A percentile compares a stretch with the other conserved stretches of the same genome.
Evolutionary conservation across 768 basidiomycete species (phyloP).

Genomic region (Serendipita sp.): DNA sequence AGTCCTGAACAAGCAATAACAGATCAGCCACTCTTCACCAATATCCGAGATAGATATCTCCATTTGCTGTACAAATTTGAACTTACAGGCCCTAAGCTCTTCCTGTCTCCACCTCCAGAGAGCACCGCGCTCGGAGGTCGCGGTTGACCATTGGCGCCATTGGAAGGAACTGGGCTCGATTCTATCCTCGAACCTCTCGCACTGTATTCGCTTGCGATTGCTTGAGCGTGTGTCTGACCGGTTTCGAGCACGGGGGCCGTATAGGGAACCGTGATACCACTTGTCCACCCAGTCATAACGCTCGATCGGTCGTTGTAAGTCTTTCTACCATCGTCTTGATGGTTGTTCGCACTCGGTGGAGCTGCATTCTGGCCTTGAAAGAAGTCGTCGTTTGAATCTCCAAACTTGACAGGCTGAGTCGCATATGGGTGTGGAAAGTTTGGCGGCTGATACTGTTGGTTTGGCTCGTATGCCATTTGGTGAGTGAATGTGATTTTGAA

Average conservation of each 20-base stretch:
- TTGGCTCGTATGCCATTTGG: not conserved
- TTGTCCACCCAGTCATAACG: not conserved
- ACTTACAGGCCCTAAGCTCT: not conserved
- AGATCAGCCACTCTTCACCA: not conserved
- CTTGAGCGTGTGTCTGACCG: slow-evolving; percentile 14
- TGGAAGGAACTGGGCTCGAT: not conserved
- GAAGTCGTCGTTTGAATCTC: not conserved
- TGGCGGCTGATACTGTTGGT: not conserved
- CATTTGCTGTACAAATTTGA: too few species aligned
- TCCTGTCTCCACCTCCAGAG: not conserved
- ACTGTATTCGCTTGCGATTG: slow-evolving; percentile 10
- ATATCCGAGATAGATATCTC: not conserved
- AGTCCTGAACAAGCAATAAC: not conserved
- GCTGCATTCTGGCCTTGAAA: slow-evolving; percentile 7
- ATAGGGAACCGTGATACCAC: slow-evolving; percentile 11
- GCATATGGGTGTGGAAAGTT: not conserved
- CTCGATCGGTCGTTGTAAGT: slow-evolving; percentile 5
- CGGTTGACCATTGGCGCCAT: not conserved
- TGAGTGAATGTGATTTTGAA: not conserved
- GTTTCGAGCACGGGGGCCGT: not conserved
- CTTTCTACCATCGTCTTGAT: not conserved
- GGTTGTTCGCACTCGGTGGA: slow-evolving; percentile 5
- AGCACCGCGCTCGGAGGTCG: not conserved
- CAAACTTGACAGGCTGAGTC: slow-evolving; percentile 11
- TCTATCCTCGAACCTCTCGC: not conserved